Percentiles rank a stretch among this genome's conserved stretches.
These are phyloP conservation scores for Pseudocercospora fuligena DNA, from an alignment of 2,329 filamentous ascomycete genomes.

Conservation along the genomic window DNA sequence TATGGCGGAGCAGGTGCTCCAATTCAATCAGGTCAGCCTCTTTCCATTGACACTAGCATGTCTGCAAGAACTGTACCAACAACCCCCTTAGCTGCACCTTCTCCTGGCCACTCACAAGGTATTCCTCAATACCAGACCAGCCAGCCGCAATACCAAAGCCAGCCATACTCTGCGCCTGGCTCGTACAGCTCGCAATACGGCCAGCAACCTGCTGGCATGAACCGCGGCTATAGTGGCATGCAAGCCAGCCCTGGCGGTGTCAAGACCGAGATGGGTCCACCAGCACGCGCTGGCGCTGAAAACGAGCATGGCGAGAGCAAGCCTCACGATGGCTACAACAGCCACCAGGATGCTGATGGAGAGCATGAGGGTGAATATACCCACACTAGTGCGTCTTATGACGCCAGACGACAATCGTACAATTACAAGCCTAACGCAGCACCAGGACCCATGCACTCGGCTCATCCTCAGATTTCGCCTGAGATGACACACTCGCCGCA, in stretches of 20 bases:
- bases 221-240: slow-evolving; percentile 63
- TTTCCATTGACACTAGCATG: slow-evolving; percentile 80
- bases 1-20: slow-evolving; percentile 63
- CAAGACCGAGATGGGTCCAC: slow-evolving; percentile 88
- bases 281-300: slow-evolving; percentile 65
- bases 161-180: slow-evolving; percentile 75
- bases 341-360: slow-evolving; percentile 41
- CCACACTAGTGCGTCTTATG: slow-evolving; percentile 74
- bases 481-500: slow-evolving; percentile 86
- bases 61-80: slow-evolving; percentile 79
- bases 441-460: slow-evolving; percentile 66
- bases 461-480: slow-evolving; percentile 74
- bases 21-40: slow-evolving; percentile 67
- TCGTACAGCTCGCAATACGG: slow-evolving; percentile 56
- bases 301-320: slow-evolving; percentile 70
- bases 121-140: slow-evolving; percentile 75
- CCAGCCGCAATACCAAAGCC: slow-evolving; percentile 71
- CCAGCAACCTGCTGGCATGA: slow-evolving; percentile 68
- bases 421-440: slow-evolving; percentile 72
- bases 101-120: slow-evolving; percentile 77
- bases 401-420: slow-evolving; percentile 73
- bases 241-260: slow-evolving; percentile 61
- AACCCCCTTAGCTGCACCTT: slow-evolving; percentile 82
- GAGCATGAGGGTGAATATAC: slow-evolving; percentile 75
- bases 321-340: slow-evolving; percentile 64